phyloP scores from a whole-genome alignment of 345 rosid genomes.

The Nephelium lappaceum region DNA sequence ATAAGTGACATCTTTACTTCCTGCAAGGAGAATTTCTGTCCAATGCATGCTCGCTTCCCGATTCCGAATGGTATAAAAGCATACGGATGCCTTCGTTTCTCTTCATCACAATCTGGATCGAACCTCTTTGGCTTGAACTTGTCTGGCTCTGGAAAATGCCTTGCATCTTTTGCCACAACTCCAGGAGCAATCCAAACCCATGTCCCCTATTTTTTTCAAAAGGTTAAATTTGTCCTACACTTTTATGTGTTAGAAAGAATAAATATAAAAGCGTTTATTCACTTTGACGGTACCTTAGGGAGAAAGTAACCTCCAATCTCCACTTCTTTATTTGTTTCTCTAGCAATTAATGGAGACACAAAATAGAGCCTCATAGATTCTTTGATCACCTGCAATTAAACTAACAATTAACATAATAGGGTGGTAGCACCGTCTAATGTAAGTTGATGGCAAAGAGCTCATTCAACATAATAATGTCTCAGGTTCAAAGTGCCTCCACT shows the following conservation, averaged over 20 bases:
- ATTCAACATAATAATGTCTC: too few species aligned
- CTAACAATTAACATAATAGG: neutral
- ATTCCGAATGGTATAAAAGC: constrained; percentile 91
- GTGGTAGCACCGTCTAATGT: too few species aligned
- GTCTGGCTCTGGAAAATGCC: constrained; percentile 82
- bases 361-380: constrained; percentile 81
- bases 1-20: constrained; percentile 78
- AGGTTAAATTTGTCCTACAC: neutral
- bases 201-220: constrained; percentile 54
- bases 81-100: constrained; percentile 76
- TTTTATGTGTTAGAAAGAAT: too few species aligned
- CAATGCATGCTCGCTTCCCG: constrained; percentile 91
- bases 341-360: constrained; percentile 86
- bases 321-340: constrained; percentile 77
- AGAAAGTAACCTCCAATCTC: constrained; percentile 83
- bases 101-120: constrained; percentile 78
- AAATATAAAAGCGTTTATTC: neutral
- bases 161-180: constrained; percentile 86
- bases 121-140: constrained; percentile 86
- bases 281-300: constrained; percentile 61
- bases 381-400: constrained; percentile 64
- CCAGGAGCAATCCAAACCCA: constrained; percentile 98
- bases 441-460: too few species aligned
- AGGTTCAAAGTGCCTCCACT: too few species aligned
- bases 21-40: constrained; percentile 76